These are phyloP conservation scores for Musa acuminata DNA, from an alignment of 176 grass and related monocot species.

Conservation along the genomic window DNA sequence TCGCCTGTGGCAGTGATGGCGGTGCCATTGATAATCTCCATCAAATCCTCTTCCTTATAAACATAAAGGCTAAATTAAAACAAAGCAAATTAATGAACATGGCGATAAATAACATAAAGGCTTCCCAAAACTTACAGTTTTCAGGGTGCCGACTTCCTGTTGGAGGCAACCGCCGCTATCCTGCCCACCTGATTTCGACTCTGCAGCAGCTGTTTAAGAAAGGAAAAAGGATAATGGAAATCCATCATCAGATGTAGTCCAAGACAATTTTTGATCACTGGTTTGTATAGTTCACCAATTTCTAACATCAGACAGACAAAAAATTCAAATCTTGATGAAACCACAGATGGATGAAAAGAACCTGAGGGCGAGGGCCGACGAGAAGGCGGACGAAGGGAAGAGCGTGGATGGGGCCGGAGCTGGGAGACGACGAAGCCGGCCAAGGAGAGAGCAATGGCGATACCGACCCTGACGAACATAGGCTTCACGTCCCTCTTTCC, in stretches of 20 bases:
- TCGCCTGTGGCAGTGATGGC: conserved; percentile 31
- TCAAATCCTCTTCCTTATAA: conserved; percentile 38
- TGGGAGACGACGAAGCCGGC: conserved; percentile 1
- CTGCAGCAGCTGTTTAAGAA: conserved; percentile 7
- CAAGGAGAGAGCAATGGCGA: conserved; percentile 5
- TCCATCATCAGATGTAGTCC: neutral
- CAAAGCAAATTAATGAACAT: conserved; percentile 2
- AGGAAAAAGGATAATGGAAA: neutral
- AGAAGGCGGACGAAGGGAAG: neutral
- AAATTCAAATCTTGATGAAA: neutral
- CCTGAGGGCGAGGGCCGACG: neutral
- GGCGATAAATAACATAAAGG: neutral
- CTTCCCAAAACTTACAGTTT: conserved; percentile 33
- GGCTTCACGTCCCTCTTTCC: neutral
- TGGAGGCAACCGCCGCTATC: conserved; percentile 31
- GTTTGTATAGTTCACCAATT: neutral
- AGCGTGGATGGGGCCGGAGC: neutral
- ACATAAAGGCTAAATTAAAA: conserved; percentile 10
- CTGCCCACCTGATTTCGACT: conserved; percentile 23
- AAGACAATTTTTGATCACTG: neutral
- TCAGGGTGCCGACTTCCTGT: conserved; percentile 40
- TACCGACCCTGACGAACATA: conserved; percentile 5
- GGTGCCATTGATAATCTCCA: conserved; percentile 48
- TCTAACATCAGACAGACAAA: neutral
- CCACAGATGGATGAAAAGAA: neutral